Evolutionary conservation across 306 rosid species (phyloP), one percentile per base, ranked within the genome.

Genomic region (Datisca glomerata): DNA sequence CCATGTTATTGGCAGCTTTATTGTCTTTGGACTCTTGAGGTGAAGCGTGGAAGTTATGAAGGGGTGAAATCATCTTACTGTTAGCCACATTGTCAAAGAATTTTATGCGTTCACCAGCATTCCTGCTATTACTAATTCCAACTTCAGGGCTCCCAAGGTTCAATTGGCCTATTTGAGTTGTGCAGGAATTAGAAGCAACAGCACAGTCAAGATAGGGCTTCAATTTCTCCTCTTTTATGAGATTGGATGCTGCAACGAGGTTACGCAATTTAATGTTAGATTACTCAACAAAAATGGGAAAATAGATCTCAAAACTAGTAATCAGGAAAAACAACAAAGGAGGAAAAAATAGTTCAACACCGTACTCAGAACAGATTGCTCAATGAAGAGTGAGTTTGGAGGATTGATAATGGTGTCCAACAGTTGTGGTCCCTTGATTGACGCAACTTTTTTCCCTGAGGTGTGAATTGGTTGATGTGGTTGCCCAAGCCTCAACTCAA

Each of bases 401-500:
- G 75, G 70, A 63, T 65, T 51, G 50, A 24, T 62, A 45, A 28
- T 50, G 17, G 71, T 47, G 49, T 49, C 61, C 57, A 65, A 49
- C 32, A 37, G 51, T 13, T 55, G 72, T 37, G 72, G 60, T 53
- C 73, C 77, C 24, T 24, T 18, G 39, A 66, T 42, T 14, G 79
- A 47, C 17, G 40, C 31, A 61, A 62, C 60, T 56, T 63, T 46
- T 51, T 50, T 56, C 63, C 71, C 67, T 19, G 53, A 55, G 24
- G 47, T 24, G 33, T 61, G 54, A 43, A 62, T 52, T 24, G 55
- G 55, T 42, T 65, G 67, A 47, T 60, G 57, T 40, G 73, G 69
- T 53, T 79, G 84, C 51, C 84, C 91, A 53, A 75, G 84, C 64
- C 67, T 68, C 49, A 72, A 63, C 58, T 72, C 78, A 45, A 75